These are phyloP conservation scores for Buxus sempervirens DNA, from an alignment of 164 flowering plant genomes.

Conservation along the genomic window DNA sequence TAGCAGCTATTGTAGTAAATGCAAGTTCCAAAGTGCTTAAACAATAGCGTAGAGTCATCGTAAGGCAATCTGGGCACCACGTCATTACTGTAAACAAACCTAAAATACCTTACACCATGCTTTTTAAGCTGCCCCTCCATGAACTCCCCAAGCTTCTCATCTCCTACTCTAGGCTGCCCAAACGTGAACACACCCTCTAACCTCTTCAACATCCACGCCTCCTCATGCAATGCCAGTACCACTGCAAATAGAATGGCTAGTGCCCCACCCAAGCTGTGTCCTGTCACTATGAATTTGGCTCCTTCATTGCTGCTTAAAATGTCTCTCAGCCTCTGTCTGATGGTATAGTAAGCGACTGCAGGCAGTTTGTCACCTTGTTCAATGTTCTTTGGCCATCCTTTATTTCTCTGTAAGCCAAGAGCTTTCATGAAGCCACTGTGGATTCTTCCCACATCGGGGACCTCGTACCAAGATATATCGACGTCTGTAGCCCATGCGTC, in stretches of 20 bases:
- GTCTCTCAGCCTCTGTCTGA: slow-evolving; percentile 45
- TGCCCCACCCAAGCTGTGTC: slow-evolving; percentile 90
- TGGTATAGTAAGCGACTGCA: slow-evolving; percentile 51
- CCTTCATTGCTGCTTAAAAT: slow-evolving; percentile 27
- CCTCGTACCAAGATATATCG: slow-evolving; percentile 58
- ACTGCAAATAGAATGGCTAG: slow-evolving; percentile 60
- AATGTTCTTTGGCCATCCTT: slow-evolving; percentile 59
- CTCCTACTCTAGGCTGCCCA: slow-evolving; percentile 90
- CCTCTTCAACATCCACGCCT: slow-evolving; percentile 46
- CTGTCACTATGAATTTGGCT: slow-evolving; percentile 62
- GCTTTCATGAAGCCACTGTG: slow-evolving; percentile 72
- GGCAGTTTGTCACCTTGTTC: slow-evolving; percentile 5
- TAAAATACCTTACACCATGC: slow-evolving; percentile 42
- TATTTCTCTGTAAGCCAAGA: slow-evolving; percentile 43
- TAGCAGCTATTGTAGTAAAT: slow-evolving; percentile 63
- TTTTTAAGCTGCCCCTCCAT: slow-evolving; percentile 40
- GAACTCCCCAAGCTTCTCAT: slow-evolving; percentile 47
- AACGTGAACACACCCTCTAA: slow-evolving; percentile 76
- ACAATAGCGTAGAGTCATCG: slow-evolving; percentile 49
- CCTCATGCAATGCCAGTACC: slow-evolving; percentile 48
- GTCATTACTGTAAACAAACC: slow-evolving; percentile 75
- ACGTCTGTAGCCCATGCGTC: slow-evolving; percentile 55
- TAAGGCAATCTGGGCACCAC: slow-evolving; percentile 77
- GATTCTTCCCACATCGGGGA: slow-evolving; percentile 40
- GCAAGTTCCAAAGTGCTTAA: slow-evolving; percentile 71